Base-by-base conservation (phyloP, 352 stramenopile genomes). In the Elongisporangium undulatum region DNA sequence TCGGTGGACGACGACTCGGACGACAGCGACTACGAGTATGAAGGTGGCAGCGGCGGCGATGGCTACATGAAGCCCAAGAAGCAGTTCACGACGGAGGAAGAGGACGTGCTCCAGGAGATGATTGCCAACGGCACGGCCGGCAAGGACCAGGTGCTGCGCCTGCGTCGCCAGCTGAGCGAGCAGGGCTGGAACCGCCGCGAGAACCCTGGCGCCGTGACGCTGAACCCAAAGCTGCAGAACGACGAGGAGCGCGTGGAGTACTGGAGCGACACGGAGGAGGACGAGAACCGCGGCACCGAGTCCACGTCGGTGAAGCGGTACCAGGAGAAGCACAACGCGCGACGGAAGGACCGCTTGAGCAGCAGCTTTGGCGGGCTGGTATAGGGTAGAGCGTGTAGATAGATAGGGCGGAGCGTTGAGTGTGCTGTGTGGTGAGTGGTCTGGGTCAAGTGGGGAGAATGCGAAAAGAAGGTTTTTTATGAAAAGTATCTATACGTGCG, bases 61-160 rank as follows among this genome's bases (percentile, higher is more conserved):
- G 75, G 78, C 21, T 87, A 72, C 49, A 84, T 88, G 76, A 82
- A 74, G 49, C 16, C 63, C 8, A 90, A 92, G 65, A 65, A 76
- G 38, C 55, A 71, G 10, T 90, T 90, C 51, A 86, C 82, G 20
- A 69, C 82, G 56, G 82, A 90, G 59, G 80, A 88, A 61, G 82
- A 78, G 51, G 85, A 87, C 52, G 85, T 85, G 64, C 62, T 92
- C 29, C 78, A 89, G 54, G 73, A 89, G 66, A 92, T 92, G 82
- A 90, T 92, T 55, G 80, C 80, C 34, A 79, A 90, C 20, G 80
- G 80, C 58, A 92, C 82, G 3, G 82, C 82, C 0, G 76, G 76
- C 7, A 67, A 68, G 2, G 82, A 92, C 51, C 82, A 92, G 62
- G 82, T 88, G 75, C 65, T 89, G 50, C 77, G 78, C 0, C 58